Percentiles rank a stretch among this genome's conserved stretches.
Evolutionary conservation across 2,329 filamentous ascomycete species (phyloP).

Genomic region (Hymenoscyphus linearis): DNA sequence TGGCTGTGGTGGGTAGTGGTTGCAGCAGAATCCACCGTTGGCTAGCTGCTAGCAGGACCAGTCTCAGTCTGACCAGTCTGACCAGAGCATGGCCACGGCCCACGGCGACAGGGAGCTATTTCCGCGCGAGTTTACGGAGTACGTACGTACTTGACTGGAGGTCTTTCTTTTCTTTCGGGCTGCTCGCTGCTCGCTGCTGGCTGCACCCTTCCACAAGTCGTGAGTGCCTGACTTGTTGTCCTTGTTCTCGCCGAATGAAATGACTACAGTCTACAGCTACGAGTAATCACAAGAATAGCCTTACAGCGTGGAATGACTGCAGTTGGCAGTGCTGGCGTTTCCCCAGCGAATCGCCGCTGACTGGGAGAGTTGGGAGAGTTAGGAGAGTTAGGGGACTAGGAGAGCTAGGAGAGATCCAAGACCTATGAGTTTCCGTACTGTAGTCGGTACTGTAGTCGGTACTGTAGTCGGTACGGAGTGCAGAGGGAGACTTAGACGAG

Average conservation of each 20-base stretch:
- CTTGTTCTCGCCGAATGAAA: neutral
- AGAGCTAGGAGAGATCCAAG: too few species aligned
- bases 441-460: too few species aligned
- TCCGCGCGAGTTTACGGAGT: neutral
- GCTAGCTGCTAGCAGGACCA: too few species aligned
- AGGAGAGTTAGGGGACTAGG: too few species aligned
- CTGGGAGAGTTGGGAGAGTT: too few species aligned
- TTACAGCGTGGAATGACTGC: neutral
- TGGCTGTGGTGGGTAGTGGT: conserved; percentile 3
- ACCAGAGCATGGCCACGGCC: too few species aligned
- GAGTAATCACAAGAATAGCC: neutral
- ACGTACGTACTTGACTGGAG: too few species aligned
- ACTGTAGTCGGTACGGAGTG: too few species aligned
- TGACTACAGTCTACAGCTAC: neutral
- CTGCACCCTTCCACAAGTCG: neutral
- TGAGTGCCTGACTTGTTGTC: neutral
- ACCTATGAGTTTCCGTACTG: too few species aligned
- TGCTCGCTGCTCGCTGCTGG: too few species aligned
- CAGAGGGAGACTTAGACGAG: too few species aligned
- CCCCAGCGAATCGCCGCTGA: neutral
- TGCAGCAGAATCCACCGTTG: conserved; percentile 3
- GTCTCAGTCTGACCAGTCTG: too few species aligned
- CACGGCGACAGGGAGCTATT: neutral
- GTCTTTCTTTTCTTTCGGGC: neutral
- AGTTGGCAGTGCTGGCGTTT: neutral